Conservation (phyloP, 108 stramenopile genomes). For the Skeletonema menzelii region DNA sequence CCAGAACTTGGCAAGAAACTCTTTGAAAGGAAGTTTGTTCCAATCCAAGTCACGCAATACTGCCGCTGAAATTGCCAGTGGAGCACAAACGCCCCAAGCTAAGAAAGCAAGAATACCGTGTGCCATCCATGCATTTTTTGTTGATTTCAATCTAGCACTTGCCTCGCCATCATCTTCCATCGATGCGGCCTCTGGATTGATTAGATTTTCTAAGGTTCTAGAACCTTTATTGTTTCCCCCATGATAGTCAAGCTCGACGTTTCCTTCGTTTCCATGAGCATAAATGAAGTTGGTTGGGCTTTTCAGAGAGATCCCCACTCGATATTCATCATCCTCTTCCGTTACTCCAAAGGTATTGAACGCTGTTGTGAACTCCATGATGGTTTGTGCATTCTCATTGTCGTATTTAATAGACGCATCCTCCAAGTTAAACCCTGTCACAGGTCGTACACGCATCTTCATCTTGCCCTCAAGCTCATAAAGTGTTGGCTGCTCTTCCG, state of each 20-base stretch:
- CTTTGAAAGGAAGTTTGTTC: background rate
- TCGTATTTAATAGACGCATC: conserved; percentile 28
- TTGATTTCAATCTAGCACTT: conserved; percentile 1
- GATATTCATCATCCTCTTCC: conserved; percentile 6
- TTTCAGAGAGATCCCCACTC: conserved; percentile 7
- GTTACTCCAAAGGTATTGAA: conserved; percentile 27
- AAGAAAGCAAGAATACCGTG: conserved; percentile 38
- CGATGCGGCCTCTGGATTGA: background rate
- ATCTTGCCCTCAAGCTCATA: conserved; percentile 31
- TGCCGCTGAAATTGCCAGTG: conserved; percentile 32
- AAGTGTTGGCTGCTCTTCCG: conserved; percentile 11
- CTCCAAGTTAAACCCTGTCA: conserved; percentile 9
- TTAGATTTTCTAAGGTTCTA: background rate
- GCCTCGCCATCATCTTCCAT: background rate
- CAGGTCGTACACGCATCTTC: background rate
- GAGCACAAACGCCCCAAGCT: conserved; percentile 38
- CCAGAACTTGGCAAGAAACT: conserved; percentile 18
- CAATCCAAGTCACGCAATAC: conserved; percentile 26
- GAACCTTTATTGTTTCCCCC: conserved; percentile 6
- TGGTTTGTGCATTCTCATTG: conserved; percentile 14
- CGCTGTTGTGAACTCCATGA: conserved; percentile 42
- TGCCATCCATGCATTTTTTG: conserved; percentile 24
- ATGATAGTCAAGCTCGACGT: conserved; percentile 28
- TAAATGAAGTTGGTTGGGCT: conserved; percentile 26
- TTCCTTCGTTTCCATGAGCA: conserved; percentile 45